Evolutionary conservation across 2,329 filamentous ascomycete species (phyloP).

Genomic region (Arthroderma sp.): DNA sequence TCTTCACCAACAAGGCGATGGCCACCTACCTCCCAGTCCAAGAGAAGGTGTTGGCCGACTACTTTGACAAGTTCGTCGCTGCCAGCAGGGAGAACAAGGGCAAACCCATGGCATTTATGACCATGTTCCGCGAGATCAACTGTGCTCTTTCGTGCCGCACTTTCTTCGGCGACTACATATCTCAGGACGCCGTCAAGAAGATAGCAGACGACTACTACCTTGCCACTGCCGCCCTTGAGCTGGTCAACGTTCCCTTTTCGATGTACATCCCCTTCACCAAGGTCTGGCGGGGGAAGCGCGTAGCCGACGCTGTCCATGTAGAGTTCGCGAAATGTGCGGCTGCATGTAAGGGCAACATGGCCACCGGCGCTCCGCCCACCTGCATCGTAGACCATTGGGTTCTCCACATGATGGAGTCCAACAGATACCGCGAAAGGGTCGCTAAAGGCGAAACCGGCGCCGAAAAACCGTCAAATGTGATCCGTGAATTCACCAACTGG

Average conservation of each 20-base stretch:
- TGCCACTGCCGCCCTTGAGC: slow-evolving; percentile 85
- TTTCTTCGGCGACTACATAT: slow-evolving; percentile 91
- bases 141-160: slow-evolving; percentile 87
- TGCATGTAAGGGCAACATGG: slow-evolving; percentile 85
- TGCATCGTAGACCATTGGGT: slow-evolving; percentile 97
- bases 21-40: slow-evolving; percentile 80
- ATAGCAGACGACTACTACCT: slow-evolving; percentile 94
- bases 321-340: slow-evolving; percentile 86
- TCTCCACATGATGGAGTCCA: slow-evolving; percentile 72
- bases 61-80: slow-evolving; percentile 63
- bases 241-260: slow-evolving; percentile 36
- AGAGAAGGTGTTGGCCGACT: slow-evolving; percentile 80
- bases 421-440: slow-evolving; percentile 65
- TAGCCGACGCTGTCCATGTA: slow-evolving; percentile 74
- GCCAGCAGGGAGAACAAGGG: slow-evolving; percentile 43
- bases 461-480: slow-evolving; percentile 68
- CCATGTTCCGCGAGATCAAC: slow-evolving; percentile 83
- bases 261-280: slow-evolving; percentile 90
- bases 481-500: slow-evolving; percentile 77
- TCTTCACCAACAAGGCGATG: slow-evolving; percentile 84
- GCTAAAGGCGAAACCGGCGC: slow-evolving; percentile 52
- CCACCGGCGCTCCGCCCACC: slow-evolving; percentile 67
- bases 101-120: slow-evolving; percentile 76
- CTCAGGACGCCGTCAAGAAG: slow-evolving; percentile 78
- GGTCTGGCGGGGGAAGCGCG: slow-evolving; percentile 95